Conservation (phyloP, 371 early-diverging fungal genomes). For the Syncephalastrum sp. region DNA sequence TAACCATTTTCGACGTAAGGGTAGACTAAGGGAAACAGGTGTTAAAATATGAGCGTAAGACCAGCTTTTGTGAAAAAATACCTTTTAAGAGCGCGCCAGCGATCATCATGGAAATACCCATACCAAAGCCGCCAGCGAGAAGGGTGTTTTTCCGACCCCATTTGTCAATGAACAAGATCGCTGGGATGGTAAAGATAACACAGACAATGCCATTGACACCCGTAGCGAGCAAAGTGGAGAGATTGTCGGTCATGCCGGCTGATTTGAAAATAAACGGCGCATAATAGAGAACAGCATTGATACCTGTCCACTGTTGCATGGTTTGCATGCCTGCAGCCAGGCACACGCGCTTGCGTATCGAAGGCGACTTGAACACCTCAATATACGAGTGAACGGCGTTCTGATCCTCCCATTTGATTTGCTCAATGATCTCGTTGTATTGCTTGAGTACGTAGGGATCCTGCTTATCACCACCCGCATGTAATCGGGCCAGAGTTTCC, state of each 20-base stretch:
- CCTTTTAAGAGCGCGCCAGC: slow-evolving; percentile 33
- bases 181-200: slow-evolving; percentile 24
- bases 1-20: slow-evolving; percentile 13
- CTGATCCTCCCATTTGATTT: slow-evolving; percentile 57
- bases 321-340: slow-evolving; percentile 65
- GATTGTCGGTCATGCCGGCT: slow-evolving; percentile 20
- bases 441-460: slow-evolving; percentile 61
- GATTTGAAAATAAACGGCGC: slow-evolving; percentile 25
- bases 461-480: slow-evolving; percentile 47
- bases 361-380: slow-evolving; percentile 54
- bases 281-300: slow-evolving; percentile 32
- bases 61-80: not conserved
- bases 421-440: slow-evolving; percentile 64
- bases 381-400: slow-evolving; percentile 58
- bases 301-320: slow-evolving; percentile 43
- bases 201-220: slow-evolving; percentile 26
- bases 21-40: slow-evolving; percentile 5
- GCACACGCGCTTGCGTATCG: slow-evolving; percentile 47
- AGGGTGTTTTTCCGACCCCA: slow-evolving; percentile 21
- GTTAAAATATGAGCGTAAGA: not conserved
- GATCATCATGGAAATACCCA: slow-evolving; percentile 23
- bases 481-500: slow-evolving; percentile 64
- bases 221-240: slow-evolving; percentile 23
- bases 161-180: slow-evolving; percentile 18
- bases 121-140: slow-evolving; percentile 16